A percentile compares a stretch with the other conserved stretches of the same genome.
Evolutionary conservation across 306 rosid genomes (phyloP).

Genomic region (Quercus aquifolioides): DNA sequence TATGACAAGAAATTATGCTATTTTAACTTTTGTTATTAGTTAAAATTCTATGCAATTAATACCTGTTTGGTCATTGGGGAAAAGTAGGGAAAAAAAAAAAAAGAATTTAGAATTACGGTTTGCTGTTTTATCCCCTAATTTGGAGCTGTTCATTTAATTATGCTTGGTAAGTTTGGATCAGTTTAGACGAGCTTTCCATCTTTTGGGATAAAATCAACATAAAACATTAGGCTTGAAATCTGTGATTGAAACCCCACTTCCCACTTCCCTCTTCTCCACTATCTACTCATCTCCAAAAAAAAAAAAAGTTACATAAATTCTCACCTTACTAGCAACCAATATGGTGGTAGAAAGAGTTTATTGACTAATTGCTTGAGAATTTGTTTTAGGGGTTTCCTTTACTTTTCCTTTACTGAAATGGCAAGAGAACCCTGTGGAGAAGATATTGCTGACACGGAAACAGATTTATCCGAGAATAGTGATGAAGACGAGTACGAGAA

Average conservation of each 20-base stretch:
- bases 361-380: too few species aligned
- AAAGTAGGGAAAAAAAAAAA: too few species aligned
- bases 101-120: neutral
- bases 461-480: slow-evolving; percentile 49
- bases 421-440: slow-evolving; percentile 81
- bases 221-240: neutral
- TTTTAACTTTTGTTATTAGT: neutral
- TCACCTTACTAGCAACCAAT: too few species aligned
- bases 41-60: neutral
- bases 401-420: slow-evolving; percentile 23
- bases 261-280: too few species aligned
- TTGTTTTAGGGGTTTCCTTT: neutral
- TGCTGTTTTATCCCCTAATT: neutral
- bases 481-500: slow-evolving; percentile 69
- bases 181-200: neutral
- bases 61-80: neutral
- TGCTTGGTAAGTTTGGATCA: neutral
- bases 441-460: slow-evolving; percentile 80
- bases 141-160: neutral
- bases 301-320: too few species aligned
- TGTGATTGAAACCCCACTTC: too few species aligned
- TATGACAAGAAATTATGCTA: neutral
- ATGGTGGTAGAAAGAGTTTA: too few species aligned
- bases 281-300: too few species aligned
- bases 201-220: neutral